These are phyloP conservation scores for Ophiorrhiza pumila DNA, from an alignment of 257 asterid genomes.

Conservation along the genomic window DNA sequence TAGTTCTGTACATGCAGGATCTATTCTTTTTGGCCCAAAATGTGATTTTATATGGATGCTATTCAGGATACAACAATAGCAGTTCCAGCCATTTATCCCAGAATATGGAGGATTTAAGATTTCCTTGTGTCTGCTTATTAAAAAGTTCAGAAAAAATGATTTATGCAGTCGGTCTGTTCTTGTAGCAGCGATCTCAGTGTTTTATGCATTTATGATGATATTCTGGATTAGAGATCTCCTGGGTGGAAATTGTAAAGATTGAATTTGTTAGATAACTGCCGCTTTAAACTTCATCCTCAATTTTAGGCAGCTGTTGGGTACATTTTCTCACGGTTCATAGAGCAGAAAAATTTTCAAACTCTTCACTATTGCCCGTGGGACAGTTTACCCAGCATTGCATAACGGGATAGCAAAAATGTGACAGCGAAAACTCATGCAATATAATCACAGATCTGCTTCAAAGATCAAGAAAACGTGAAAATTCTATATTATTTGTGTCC, in stretches of 20 bases:
- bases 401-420: too few relatives aligned
- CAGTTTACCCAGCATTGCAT: too few relatives aligned
- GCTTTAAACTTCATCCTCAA: too few relatives aligned
- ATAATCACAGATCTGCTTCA: not conserved
- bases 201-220: too few relatives aligned
- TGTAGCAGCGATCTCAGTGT: too few relatives aligned
- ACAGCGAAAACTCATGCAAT: not conserved
- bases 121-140: not conserved
- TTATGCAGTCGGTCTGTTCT: not conserved
- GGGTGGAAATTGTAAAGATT: too few relatives aligned
- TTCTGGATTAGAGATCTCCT: too few relatives aligned
- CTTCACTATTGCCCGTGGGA: too few relatives aligned
- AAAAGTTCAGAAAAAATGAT: not conserved
- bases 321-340: too few relatives aligned
- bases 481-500: not conserved
- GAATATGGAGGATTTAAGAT: not conserved
- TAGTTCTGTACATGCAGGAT: not conserved
- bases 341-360: too few relatives aligned
- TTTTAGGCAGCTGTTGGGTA: too few relatives aligned
- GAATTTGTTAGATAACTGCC: too few relatives aligned
- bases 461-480: slow-evolving; percentile 3
- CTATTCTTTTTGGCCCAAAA: not conserved
- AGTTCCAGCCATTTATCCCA: not conserved
- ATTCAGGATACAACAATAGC: not conserved
- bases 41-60: not conserved